phyloP scores from a whole-genome alignment of 495 filamentous ascomycete species.

The Xeromyces bisporus region DNA sequence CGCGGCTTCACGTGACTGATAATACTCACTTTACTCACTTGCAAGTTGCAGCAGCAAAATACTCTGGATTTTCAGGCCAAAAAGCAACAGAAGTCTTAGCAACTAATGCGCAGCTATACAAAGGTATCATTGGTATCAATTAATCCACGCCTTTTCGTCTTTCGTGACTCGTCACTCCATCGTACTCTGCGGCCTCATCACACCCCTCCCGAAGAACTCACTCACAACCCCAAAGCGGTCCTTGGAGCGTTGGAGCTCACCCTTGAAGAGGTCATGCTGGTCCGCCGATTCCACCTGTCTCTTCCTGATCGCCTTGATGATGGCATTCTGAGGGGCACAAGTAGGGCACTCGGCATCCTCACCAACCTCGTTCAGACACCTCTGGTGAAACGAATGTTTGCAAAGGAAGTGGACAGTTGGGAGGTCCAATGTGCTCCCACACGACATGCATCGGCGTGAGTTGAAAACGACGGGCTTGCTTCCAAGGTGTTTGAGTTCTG shows the following conservation, averaged over 20 bases:
- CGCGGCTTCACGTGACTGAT: constrained; percentile 1
- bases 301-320: constrained; percentile 67
- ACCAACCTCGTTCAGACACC: constrained; percentile 53
- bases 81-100: no score
- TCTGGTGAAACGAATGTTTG: constrained; percentile 88
- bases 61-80: not conserved
- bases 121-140: constrained; percentile 2
- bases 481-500: constrained; percentile 59
- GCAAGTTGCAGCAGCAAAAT: not conserved
- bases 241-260: constrained; percentile 57
- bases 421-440: constrained; percentile 56
- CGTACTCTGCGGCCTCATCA: constrained; percentile 45
- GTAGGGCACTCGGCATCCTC: constrained; percentile 67
- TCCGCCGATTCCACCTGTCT: constrained; percentile 78
- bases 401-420: constrained; percentile 91
- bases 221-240: constrained; percentile 79
- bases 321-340: constrained; percentile 68
- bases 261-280: constrained; percentile 77
- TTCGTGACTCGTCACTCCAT: constrained; percentile 18
- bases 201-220: constrained; percentile 88
- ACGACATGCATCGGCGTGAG: constrained; percentile 69
- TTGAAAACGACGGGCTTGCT: constrained; percentile 79
- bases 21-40: not conserved
- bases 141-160: not conserved
- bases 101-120: no score